Evolutionary conservation across 148 eudicot genomes (phyloP).

Genomic region (Camellia sinensis): DNA sequence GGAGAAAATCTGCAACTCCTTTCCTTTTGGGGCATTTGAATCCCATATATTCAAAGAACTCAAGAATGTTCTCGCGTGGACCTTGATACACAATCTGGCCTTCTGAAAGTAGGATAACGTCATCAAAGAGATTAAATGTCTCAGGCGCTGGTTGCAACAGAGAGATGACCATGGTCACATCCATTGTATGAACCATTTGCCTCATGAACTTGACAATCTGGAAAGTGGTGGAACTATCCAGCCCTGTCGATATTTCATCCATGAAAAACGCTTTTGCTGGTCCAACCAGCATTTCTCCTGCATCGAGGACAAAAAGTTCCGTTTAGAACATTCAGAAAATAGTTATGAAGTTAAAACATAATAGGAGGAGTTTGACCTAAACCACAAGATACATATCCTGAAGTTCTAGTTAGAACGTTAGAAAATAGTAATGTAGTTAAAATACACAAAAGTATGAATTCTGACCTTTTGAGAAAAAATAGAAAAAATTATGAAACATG

Average conservation of each 20-base stretch:
- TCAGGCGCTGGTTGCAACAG: conserved; percentile 52
- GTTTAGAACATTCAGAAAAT: background rate
- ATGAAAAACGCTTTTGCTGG: conserved; percentile 46
- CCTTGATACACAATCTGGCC: conserved; percentile 43
- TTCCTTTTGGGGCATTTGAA: conserved; percentile 47
- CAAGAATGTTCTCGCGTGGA: conserved; percentile 39
- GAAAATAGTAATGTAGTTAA: background rate
- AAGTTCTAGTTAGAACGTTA: background rate
- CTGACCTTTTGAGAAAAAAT: no score
- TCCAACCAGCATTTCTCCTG: conserved; percentile 52
- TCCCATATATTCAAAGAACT: conserved; percentile 36
- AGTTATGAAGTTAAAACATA: no score
- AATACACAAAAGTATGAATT: background rate
- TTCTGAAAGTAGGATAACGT: conserved; percentile 45
- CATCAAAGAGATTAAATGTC: conserved; percentile 44
- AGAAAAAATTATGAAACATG: no score
- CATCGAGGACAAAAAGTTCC: background rate
- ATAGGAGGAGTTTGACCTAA: no score
- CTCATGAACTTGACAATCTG: conserved; percentile 39
- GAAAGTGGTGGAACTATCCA: conserved; percentile 48
- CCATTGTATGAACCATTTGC: conserved; percentile 48
- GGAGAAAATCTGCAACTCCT: conserved; percentile 45
- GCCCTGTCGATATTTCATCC: conserved; percentile 51
- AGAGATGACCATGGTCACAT: conserved; percentile 43
- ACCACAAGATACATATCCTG: no score